phyloP scores from a whole-genome alignment of 441 rosid species.

The Biscutella laevigata region DNA sequence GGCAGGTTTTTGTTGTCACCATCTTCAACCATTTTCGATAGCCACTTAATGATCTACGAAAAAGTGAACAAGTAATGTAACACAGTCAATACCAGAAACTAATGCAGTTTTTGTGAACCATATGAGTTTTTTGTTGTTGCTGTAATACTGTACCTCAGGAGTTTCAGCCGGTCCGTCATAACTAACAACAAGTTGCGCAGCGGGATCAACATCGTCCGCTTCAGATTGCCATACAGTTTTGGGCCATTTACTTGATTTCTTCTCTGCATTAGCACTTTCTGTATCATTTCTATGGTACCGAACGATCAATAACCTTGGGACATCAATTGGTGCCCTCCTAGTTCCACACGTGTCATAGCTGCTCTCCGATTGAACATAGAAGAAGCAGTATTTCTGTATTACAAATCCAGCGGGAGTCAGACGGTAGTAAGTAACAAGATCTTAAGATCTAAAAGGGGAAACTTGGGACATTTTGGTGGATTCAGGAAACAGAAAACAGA shows the following conservation, averaged over 20 bases:
- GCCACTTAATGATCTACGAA: slow-evolving; percentile 70
- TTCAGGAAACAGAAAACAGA: slow-evolving; percentile 5
- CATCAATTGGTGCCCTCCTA: slow-evolving; percentile 63
- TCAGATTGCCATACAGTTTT: slow-evolving; percentile 49
- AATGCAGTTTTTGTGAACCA: slow-evolving; percentile 1
- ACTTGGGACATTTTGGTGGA: neutral
- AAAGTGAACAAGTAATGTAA: slow-evolving; percentile 12
- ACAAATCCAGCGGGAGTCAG: slow-evolving; percentile 20
- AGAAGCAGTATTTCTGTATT: slow-evolving; percentile 78
- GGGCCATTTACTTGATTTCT: slow-evolving; percentile 44
- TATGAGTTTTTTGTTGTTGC: too few species aligned
- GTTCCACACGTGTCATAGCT: slow-evolving; percentile 92
- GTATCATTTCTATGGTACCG: slow-evolving; percentile 79
- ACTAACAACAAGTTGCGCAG: slow-evolving; percentile 84
- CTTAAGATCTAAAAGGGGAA: neutral
- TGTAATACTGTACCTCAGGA: slow-evolving; percentile 45
- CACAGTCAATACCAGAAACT: slow-evolving; percentile 1
- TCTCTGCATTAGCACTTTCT: slow-evolving; percentile 33
- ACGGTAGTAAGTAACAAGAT: slow-evolving; percentile 6
- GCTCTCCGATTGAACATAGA: slow-evolving; percentile 78
- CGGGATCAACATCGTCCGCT: slow-evolving; percentile 60
- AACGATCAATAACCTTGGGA: slow-evolving; percentile 71
- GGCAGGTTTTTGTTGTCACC: slow-evolving; percentile 89
- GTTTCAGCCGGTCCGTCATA: slow-evolving; percentile 70
- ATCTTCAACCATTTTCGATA: slow-evolving; percentile 67